Percentiles rank a stretch among this genome's conserved stretches.
Conservation (phyloP, 345 rosid species). For the Arabidopsis thaliana region DNA sequence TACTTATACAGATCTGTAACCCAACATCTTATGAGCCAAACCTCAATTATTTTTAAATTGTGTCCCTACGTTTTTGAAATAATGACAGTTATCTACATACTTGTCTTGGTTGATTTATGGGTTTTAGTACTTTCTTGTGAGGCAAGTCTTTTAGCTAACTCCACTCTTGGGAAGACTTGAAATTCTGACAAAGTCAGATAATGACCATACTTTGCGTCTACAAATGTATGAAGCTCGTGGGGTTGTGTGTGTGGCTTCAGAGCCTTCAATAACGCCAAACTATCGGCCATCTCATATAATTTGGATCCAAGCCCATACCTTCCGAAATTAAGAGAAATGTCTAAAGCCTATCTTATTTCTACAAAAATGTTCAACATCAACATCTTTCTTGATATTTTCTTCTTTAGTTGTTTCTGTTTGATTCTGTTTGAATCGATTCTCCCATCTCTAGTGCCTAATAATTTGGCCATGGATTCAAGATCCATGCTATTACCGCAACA, state of each 20-base stretch:
- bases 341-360: not conserved
- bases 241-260: not conserved
- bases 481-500: no score
- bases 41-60: conserved; percentile 2
- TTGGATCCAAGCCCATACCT: not conserved
- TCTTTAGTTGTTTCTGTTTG: no score
- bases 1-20: conserved; percentile 3
- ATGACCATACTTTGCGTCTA: not conserved
- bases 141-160: conserved; percentile 24
- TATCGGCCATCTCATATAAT: not conserved
- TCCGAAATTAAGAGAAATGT: not conserved
- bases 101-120: conserved; percentile 10
- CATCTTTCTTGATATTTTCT: no score
- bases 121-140: conserved; percentile 36
- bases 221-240: conserved; percentile 14
- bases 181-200: conserved; percentile 3
- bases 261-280: conserved; percentile 15
- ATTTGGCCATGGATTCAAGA: no score
- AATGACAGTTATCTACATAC: conserved; percentile 1
- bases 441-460: no score
- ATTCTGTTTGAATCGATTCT: no score
- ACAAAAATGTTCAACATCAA: not conserved
- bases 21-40: conserved; percentile 24
- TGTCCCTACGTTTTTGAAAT: not conserved
- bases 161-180: not conserved